Conservation (phyloP, 495 filamentous ascomycete species). For the Penicillium antarcticum region DNA sequence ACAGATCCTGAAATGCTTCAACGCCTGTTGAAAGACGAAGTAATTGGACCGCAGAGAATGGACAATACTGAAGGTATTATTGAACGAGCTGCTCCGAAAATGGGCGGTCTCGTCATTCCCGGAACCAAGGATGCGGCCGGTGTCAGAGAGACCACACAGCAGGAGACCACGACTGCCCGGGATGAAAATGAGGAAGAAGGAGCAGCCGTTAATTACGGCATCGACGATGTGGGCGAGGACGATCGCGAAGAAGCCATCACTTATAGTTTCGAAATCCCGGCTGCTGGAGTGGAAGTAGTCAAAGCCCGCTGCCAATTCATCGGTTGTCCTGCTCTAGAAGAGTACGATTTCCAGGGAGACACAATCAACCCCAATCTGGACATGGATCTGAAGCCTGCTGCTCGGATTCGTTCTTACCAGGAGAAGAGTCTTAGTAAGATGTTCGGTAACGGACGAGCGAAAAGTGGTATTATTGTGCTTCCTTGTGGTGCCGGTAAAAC, state of each 20-base stretch:
- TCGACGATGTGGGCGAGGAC: conserved; percentile 81
- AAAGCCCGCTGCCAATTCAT: conserved; percentile 88
- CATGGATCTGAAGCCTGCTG: conserved; percentile 72
- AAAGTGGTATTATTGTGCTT: conserved; percentile 95
- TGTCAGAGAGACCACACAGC: conserved; percentile 60
- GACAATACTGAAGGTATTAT: conserved; percentile 69
- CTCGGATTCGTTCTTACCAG: conserved; percentile 62
- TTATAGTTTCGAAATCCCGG: conserved; percentile 90
- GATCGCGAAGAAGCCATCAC: conserved; percentile 79
- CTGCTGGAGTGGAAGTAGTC: conserved; percentile 73
- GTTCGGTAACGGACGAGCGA: conserved; percentile 97
- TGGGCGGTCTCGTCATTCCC: conserved; percentile 88
- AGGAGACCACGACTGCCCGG: conserved; percentile 32
- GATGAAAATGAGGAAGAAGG: conserved; percentile 34
- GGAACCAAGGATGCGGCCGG: conserved; percentile 92
- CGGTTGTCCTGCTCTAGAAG: conserved; percentile 83
- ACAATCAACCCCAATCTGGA: conserved; percentile 83
- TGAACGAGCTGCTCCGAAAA: conserved; percentile 76
- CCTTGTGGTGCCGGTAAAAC: conserved; percentile 98
- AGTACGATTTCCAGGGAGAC: conserved; percentile 98
- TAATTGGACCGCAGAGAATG: conserved; percentile 61
- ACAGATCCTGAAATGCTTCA: conserved; percentile 82
- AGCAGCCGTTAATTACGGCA: conserved; percentile 57
- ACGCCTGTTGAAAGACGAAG: conserved; percentile 69
- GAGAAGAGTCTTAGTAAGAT: conserved; percentile 97